These are phyloP conservation scores for Aspergillus sclerotioniger DNA, from an alignment of 495 filamentous ascomycete species.

Conservation along the genomic window DNA sequence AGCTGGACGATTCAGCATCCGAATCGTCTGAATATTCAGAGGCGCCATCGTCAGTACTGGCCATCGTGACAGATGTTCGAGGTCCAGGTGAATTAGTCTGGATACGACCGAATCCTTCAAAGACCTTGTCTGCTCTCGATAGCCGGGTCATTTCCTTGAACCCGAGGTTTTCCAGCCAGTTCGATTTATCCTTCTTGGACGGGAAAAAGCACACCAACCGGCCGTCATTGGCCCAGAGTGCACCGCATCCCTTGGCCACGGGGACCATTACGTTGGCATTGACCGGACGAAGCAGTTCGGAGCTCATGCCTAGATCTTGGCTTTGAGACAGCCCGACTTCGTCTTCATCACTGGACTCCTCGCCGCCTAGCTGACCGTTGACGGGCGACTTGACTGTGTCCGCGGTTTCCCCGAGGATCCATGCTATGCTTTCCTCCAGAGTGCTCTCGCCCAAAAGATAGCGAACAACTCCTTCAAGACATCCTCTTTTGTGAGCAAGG, in stretches of 20 bases:
- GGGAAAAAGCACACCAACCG: constrained; percentile 85
- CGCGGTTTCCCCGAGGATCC: constrained; percentile 53
- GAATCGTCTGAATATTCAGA: constrained; percentile 63
- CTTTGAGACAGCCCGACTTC: constrained; percentile 60
- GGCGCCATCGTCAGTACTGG: constrained; percentile 49
- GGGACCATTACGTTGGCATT: constrained; percentile 77
- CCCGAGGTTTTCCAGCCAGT: constrained; percentile 59
- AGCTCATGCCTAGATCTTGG: constrained; percentile 54
- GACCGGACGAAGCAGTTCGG: constrained; percentile 51
- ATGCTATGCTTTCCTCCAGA: constrained; percentile 69
- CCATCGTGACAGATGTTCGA: constrained; percentile 47
- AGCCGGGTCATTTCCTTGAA: constrained; percentile 59
- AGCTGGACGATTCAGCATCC: constrained; percentile 65
- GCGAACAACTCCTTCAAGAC: constrained; percentile 75
- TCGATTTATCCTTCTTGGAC: constrained; percentile 71
- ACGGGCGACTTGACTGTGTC: constrained; percentile 49
- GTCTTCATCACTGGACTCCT: constrained; percentile 81
- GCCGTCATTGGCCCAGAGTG: constrained; percentile 74
- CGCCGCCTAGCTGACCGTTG: constrained; percentile 61
- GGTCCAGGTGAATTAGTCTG: constrained; percentile 53
- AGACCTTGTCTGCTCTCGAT: constrained; percentile 64
- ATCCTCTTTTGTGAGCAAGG: constrained; percentile 67
- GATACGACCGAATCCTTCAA: constrained; percentile 87
- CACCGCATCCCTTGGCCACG: constrained; percentile 70
- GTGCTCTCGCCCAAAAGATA: constrained; percentile 83